A percentile compares a stretch with the other conserved stretches of the same genome.
phyloP scores from a whole-genome alignment of 768 basidiomycete genomes.

The Rickenella mellea region DNA sequence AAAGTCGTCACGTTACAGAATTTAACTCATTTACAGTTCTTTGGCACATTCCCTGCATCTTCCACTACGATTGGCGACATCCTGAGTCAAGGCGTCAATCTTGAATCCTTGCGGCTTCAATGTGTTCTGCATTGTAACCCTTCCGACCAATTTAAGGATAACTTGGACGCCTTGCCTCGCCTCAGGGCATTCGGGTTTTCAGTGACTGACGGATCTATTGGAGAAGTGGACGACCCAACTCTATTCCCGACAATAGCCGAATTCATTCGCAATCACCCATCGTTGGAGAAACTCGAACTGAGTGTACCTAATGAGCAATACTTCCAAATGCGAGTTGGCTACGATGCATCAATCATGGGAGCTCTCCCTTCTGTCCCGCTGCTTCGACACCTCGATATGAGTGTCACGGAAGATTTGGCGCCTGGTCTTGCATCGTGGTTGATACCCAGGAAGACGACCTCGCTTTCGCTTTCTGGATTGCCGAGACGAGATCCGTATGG shows the following conservation, averaged over 20 bases:
- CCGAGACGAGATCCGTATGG: constrained; percentile 25
- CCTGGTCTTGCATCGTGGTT: constrained; percentile 60
- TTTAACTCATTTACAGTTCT: constrained; percentile 54
- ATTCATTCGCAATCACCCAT: constrained; percentile 47
- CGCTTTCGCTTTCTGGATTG: constrained; percentile 27
- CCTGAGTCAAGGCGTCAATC: constrained; percentile 48
- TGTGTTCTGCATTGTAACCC: constrained; percentile 40
- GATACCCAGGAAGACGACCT: constrained; percentile 43
- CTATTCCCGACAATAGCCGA: constrained; percentile 62
- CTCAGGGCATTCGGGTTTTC: constrained; percentile 56
- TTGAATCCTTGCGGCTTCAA: constrained; percentile 50
- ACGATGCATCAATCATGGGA: constrained; percentile 64
- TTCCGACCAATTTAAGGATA: constrained; percentile 36
- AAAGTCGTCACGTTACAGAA: constrained; percentile 48
- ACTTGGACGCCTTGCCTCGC: constrained; percentile 42
- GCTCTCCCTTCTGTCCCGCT: constrained; percentile 49
- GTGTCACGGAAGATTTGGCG: constrained; percentile 54
- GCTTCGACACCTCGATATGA: constrained; percentile 47
- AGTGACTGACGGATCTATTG: constrained; percentile 30
- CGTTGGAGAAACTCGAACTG: constrained; percentile 45
- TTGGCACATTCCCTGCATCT: constrained; percentile 42
- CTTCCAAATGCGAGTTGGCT: constrained; percentile 45
- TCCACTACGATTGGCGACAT: constrained; percentile 49
- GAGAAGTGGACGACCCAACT: constrained; percentile 41
- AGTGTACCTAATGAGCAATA: constrained; percentile 25